Percentiles rank a stretch among this genome's conserved stretches.
These are phyloP conservation scores for Trichoderma harzianum DNA, from an alignment of 2,329 filamentous ascomycete species.

Conservation along the genomic window DNA sequence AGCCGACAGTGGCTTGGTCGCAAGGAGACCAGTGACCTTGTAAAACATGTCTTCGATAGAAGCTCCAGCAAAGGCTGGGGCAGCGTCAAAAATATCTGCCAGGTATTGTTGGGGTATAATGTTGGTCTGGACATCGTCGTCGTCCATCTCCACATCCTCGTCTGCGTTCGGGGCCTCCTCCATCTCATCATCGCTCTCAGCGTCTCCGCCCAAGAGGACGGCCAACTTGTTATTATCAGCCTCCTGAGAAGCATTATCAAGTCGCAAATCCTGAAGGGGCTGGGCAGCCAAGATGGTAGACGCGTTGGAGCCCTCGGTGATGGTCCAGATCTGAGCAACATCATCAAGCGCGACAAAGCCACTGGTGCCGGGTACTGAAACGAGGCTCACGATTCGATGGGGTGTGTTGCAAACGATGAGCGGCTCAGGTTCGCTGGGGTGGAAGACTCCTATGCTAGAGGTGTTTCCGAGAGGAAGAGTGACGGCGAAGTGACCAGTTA, in stretches of 20 bases:
- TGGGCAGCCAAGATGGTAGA: constrained; percentile 50
- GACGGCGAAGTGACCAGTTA: constrained; percentile 64
- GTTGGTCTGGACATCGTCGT: constrained; percentile 50
- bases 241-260: constrained; percentile 39
- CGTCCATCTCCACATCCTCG: constrained; percentile 45
- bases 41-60: constrained; percentile 74
- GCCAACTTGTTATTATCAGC: constrained; percentile 27
- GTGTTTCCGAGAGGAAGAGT: constrained; percentile 47
- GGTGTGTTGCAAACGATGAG: constrained; percentile 56
- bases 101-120: constrained; percentile 67
- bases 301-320: constrained; percentile 57
- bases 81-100: constrained; percentile 66
- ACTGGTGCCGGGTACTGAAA: constrained; percentile 59
- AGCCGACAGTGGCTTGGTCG: constrained; percentile 48
- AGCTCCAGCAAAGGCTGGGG: constrained; percentile 65
- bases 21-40: constrained; percentile 61
- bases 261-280: constrained; percentile 52
- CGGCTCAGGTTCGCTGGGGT: constrained; percentile 55
- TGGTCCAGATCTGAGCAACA: constrained; percentile 66
- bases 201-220: constrained; percentile 37
- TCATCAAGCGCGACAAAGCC: constrained; percentile 76
- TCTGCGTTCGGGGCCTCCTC: constrained; percentile 34
- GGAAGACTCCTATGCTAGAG: constrained; percentile 65
- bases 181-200: constrained; percentile 41
- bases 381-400: constrained; percentile 61